These are phyloP conservation scores for Crithidia mellificae DNA, from an alignment of 208 protist species.

Conservation along the genomic window DNA sequence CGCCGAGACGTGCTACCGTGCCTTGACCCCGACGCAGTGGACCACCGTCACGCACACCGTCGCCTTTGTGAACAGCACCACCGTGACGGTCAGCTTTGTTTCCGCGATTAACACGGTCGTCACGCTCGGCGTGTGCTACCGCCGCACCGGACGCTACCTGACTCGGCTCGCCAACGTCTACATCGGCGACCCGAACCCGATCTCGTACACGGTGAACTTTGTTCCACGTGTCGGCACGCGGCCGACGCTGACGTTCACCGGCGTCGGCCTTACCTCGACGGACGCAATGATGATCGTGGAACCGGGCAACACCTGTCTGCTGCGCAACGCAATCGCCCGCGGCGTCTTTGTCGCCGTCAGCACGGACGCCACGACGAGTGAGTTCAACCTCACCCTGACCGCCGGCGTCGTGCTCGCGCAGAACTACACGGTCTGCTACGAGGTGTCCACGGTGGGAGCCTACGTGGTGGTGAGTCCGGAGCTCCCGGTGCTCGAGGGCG, in stretches of 20 bases:
- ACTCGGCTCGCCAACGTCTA: constrained; percentile 53
- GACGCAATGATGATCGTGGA: constrained; percentile 73
- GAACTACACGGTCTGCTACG: constrained; percentile 82
- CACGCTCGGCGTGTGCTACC: constrained; percentile 79
- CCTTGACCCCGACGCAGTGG: constrained; percentile 54
- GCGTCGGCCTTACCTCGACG: constrained; percentile 43
- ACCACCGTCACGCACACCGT: constrained; percentile 42
- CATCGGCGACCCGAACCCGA: constrained; percentile 70
- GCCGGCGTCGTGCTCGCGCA: constrained; percentile 28
- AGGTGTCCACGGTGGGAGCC: constrained; percentile 40
- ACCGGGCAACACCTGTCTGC: constrained; percentile 46
- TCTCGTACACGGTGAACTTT: constrained; percentile 69
- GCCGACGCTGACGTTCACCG: constrained; percentile 72
- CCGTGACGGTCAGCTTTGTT: constrained; percentile 49
- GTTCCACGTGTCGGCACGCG: constrained; percentile 77
- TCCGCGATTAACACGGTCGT: constrained; percentile 39
- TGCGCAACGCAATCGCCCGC: constrained; percentile 44
- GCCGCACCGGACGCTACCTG: constrained; percentile 54
- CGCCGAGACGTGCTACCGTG: constrained; percentile 66
- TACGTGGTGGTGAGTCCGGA: constrained; percentile 54
- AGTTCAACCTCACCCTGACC: constrained; percentile 55
- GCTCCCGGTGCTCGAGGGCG: constrained; percentile 59
- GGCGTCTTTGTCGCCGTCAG: constrained; percentile 45
- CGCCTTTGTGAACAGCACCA: constrained; percentile 45
- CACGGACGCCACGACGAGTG: constrained; percentile 26